phyloP scores from a whole-genome alignment of 179 eudicot species.

The Spergularia azorica region DNA sequence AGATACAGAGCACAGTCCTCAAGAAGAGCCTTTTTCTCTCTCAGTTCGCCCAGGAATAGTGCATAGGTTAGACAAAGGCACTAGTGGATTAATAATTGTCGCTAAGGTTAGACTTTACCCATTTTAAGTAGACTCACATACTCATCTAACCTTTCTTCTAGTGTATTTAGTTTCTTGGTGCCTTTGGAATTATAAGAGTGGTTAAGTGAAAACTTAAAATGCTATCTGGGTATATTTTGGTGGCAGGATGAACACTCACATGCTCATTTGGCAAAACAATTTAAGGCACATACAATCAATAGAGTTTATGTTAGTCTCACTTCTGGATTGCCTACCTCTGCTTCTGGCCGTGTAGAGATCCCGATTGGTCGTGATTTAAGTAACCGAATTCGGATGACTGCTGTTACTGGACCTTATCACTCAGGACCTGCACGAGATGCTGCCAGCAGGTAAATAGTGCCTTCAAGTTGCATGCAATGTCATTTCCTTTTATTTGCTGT shows the following conservation, averaged over 20 bases:
- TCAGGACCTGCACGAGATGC: conserved; percentile 72
- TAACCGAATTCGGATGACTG: conserved; percentile 89
- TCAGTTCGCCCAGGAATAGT: conserved; percentile 94
- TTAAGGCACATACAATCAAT: conserved; percentile 68
- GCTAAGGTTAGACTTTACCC: conserved; percentile 62
- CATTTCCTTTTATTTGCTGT: background rate
- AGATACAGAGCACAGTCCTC: conserved; percentile 26
- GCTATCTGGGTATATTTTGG: conserved; percentile 14
- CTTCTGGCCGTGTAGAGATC: conserved; percentile 72
- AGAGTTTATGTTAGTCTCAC: conserved; percentile 86
- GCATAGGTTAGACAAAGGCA: conserved; percentile 96
- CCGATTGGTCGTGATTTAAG: conserved; percentile 84
- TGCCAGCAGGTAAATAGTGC: conserved; percentile 80
- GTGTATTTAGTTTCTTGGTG: background rate
- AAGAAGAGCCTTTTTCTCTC: conserved; percentile 35
- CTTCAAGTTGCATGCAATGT: conserved; percentile 16
- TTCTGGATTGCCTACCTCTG: conserved; percentile 68
- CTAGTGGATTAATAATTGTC: conserved; percentile 92
- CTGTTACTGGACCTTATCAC: conserved; percentile 54
- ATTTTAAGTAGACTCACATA: no score
- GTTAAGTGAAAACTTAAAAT: background rate
- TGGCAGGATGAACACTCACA: conserved; percentile 91
- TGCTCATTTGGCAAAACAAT: conserved; percentile 79
- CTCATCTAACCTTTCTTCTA: no score
- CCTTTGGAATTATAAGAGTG: background rate